Evolutionary conservation across 225 moss, liverwort and hornwort genomes (phyloP).

Genomic region (Pseudoscleropodium purum): DNA sequence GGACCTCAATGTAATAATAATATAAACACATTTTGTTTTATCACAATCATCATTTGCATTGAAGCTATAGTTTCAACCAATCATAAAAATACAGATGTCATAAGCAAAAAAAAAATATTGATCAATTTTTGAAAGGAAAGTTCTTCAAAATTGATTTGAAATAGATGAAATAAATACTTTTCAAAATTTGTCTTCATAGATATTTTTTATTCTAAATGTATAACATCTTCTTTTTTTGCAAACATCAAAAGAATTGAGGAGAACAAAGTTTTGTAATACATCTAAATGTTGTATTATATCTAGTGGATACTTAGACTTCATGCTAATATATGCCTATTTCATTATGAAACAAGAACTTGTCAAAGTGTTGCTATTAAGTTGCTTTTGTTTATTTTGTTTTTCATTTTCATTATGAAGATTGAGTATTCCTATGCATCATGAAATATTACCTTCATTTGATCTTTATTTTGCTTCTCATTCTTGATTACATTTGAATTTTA

Average conservation of each 20-base stretch:
- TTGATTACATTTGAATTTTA: no score
- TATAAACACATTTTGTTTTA: no score
- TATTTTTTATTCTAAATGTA: background rate
- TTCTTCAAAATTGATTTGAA: background rate
- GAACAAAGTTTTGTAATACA: background rate
- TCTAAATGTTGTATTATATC: background rate
- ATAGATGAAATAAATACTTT: background rate
- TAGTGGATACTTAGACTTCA: background rate
- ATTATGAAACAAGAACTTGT: background rate
- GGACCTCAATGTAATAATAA: no score
- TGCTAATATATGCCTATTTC: background rate
- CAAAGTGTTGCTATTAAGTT: background rate
- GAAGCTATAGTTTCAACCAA: no score
- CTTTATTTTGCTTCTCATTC: background rate
- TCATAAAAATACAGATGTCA: no score
- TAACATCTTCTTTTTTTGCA: background rate
- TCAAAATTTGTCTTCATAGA: no score
- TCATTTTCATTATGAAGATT: background rate
- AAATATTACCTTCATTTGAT: background rate
- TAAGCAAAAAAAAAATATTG: no score
- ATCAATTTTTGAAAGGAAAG: background rate
- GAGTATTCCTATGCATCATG: accelerated
- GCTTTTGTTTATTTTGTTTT: background rate
- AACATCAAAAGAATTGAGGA: background rate
- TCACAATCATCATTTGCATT: no score